Evolutionary conservation across 305 asterid species (phyloP), one percentile per base, ranked within the genome.

Genomic region (Fraxinus sp.): DNA sequence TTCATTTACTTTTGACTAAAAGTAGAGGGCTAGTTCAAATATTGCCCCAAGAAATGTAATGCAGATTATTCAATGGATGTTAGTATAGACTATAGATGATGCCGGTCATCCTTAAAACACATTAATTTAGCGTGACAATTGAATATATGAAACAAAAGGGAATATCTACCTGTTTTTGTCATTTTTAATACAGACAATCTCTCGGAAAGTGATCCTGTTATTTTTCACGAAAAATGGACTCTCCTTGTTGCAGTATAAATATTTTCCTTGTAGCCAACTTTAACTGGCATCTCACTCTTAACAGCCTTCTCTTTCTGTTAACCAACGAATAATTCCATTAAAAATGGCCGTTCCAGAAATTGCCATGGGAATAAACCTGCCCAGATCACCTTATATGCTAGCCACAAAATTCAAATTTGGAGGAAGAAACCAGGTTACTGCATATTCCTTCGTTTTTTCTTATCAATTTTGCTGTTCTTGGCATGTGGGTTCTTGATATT

Each of bases 311-410:
- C 35, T 2, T 9, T 7, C 11, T 18, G 4, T 2, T 11, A 49
- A 66, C 41, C 37, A 3, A 66, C 13, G 9, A 66, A 9, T 57
- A 30, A 3, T 73, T 28, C 30, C 33, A 57, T 52, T 82, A 76
- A 7, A 10, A n/a, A 89, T 89, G 91, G 89, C 91, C n/a, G 82
- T 87, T 85, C 74, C 86, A 16, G 86, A 86, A 7, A 37, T 80
- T 75, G 78, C 76, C 77, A 78, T 80, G 66, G 84, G 83, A 74
- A 71, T 83, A 26, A 87, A 84, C 85, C 84, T 79, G 32, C 44
- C 87, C 4, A 16, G 74, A 32, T 78, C 84, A 2, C 83, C 79
- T 6, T 78, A 18, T 28, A 20, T 79, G n/a, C 22, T 80, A 55
- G 68, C 75, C 70, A 85, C 86, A 82, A 84, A 74, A 35, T 82